A percentile compares a stretch with the other conserved stretches of the same genome.
Conservation (phyloP, 1,139 yeast species). For the Candida neerlandica region DNA sequence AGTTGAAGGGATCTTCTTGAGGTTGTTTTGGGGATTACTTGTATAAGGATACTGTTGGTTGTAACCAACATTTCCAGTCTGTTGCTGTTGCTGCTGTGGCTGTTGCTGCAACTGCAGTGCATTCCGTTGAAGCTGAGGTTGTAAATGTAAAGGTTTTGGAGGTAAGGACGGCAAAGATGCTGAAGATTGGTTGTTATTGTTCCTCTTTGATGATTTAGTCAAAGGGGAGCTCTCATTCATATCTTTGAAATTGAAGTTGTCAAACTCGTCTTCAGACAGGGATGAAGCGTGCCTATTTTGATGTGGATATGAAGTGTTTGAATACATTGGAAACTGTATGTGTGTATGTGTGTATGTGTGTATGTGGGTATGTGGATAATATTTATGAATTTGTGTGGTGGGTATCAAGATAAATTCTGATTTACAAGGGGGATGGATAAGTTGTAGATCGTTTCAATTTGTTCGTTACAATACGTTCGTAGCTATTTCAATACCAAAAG, state of each 20-base stretch:
- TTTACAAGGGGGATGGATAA: background rate
- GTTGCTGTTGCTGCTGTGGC: background rate
- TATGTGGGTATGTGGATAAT: too few species aligned
- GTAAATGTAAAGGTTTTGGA: conserved; percentile 7
- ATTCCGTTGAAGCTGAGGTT: background rate
- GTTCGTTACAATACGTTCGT: background rate
- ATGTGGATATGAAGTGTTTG: conserved; percentile 1
- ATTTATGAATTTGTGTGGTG: background rate
- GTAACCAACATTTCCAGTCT: background rate
- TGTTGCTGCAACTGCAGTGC: background rate
- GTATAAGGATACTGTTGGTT: conserved; percentile 5
- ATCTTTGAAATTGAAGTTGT: conserved; percentile 1
- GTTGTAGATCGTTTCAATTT: background rate
- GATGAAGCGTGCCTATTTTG: background rate
- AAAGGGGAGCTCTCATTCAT: conserved; percentile 3
- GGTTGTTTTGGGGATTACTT: background rate
- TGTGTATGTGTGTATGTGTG: too few species aligned
- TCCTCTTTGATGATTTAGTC: background rate
- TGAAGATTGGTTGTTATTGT: background rate
- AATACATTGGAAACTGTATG: background rate
- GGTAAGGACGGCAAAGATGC: conserved; percentile 9
- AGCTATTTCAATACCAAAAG: background rate
- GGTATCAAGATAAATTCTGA: background rate
- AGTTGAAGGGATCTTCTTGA: background rate
- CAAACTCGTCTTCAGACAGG: conserved; percentile 5